Base-by-base conservation (phyloP, 1,284 basidiomycete species). In the Leccinum fuscescens region DNA sequence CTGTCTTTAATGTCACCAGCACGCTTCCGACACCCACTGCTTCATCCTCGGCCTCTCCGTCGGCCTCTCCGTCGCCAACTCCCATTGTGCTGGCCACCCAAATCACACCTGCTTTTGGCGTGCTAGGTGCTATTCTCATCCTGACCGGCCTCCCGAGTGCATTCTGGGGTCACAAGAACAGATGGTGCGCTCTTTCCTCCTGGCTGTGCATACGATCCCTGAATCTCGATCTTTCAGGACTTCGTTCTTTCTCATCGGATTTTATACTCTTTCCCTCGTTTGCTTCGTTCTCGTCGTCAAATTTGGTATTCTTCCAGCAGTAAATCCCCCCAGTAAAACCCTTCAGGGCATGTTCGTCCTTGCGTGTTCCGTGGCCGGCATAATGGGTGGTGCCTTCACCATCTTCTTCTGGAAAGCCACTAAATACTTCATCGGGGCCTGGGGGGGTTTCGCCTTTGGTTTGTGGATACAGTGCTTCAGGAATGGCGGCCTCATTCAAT, bases 391-490 rank as follows among this genome's bases (percentile, higher is more conserved):
- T 31, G 92, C 82, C 15, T 79, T 94, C 59, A 84, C 92, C 60
- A 90, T 96, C 65, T 94, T 97, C 80, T 93, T 95, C 74, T 93
- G 89, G 89, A 92, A 93, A 69, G 88, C 84, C 50, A 85, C 93
- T 14, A 88, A 89, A 66, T 94, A 93, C 76, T 86, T 89, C 67
- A 92, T 95, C 59, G 90, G 93, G 24, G 91, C 88, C 6, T 91
- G 93, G 83, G 94, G 94, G 53, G 95, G 96, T 17, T 92, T 97
- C 68, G 86, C 89, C 7, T 76, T 97, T 56, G 94, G 83, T 20
- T 83, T 95, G 67, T 96, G 90, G 86, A 81, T 98, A 54, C 90
- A 97, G 69, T 92, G 88, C 67, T 89, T 94, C 75, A 83, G 82
- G 61, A 77, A 88, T 62, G 93, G 93, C 17, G 95, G 95, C 33